Conservation (phyloP, 129 eudicot species). For the Scalesia atractyloides region DNA sequence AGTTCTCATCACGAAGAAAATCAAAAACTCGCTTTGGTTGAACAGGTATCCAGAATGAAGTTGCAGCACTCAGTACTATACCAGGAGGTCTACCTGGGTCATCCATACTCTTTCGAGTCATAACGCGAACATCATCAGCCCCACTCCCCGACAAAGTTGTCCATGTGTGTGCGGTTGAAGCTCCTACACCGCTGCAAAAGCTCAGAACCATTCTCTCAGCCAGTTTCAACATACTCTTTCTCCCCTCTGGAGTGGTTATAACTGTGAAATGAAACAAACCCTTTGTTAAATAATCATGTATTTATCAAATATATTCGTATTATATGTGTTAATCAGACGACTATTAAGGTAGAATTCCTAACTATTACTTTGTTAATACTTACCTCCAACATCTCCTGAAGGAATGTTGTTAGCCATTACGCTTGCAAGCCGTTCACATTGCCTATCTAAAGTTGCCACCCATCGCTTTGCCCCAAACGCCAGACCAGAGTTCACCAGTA, state of each 20-base stretch:
- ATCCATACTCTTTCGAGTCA: slow-evolving; percentile 96
- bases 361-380: not conserved
- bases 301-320: not conserved
- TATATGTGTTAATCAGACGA: not conserved
- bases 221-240: slow-evolving; percentile 94
- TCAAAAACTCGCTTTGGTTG: slow-evolving; percentile 86
- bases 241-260: slow-evolving; percentile 91
- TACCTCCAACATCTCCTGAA: slow-evolving; percentile 92
- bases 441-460: slow-evolving; percentile 84
- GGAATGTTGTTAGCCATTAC: slow-evolving; percentile 91
- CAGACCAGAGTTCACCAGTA: slow-evolving; percentile 75
- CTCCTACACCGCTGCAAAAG: slow-evolving; percentile 97
- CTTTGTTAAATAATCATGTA: not conserved
- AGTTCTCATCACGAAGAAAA: slow-evolving; percentile 81
- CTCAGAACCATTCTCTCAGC: slow-evolving; percentile 99
- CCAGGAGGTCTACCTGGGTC: slow-evolving; percentile 99
- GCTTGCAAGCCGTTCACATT: slow-evolving; percentile 97
- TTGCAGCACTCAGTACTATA: slow-evolving; percentile 94
- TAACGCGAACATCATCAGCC: slow-evolving; percentile 94
- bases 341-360: not conserved
- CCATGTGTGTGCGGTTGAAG: slow-evolving; percentile 99
- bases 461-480: slow-evolving; percentile 97
- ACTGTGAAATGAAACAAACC: slow-evolving; percentile 44
- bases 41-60: slow-evolving; percentile 98
- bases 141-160: slow-evolving; percentile 95